phyloP scores from a whole-genome alignment of 2,329 filamentous ascomycete genomes.

The Cyclaneusma minus region DNA sequence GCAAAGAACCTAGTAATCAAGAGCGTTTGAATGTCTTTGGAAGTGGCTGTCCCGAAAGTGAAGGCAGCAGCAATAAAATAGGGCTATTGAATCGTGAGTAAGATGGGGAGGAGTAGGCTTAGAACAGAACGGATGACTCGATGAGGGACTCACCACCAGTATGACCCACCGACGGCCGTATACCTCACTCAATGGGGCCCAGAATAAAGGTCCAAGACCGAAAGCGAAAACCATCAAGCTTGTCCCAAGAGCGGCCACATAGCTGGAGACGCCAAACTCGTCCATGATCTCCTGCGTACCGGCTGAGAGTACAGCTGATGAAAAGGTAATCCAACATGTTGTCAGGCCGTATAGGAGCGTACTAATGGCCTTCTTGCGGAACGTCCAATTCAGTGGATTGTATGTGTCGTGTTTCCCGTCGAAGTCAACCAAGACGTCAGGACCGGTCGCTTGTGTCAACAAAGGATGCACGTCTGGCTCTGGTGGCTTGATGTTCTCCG shows the following conservation, averaged over 20 bases:
- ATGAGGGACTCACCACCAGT: no score
- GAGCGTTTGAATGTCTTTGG: slow-evolving; percentile 11
- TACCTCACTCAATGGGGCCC: slow-evolving; percentile 6
- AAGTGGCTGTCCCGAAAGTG: slow-evolving; percentile 20
- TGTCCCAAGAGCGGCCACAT: slow-evolving; percentile 23
- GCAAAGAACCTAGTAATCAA: slow-evolving; percentile 10
- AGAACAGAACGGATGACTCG: no score
- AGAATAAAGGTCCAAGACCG: slow-evolving; percentile 21
- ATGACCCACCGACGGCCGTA: slow-evolving; percentile 12
- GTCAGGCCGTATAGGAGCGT: slow-evolving; percentile 48
- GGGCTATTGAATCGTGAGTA: slow-evolving; percentile 27
- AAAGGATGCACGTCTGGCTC: no score
- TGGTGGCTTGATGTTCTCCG: no score
- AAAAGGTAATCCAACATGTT: no score
- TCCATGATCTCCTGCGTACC: slow-evolving; percentile 20
- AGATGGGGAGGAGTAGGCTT: no score
- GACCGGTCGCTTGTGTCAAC: no score
- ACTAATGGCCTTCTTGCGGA: slow-evolving; percentile 50
- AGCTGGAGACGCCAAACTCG: slow-evolving; percentile 22
- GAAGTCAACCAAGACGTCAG: slow-evolving; percentile 67
- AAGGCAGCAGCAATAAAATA: slow-evolving; percentile 21
- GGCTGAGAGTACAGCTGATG: no score
- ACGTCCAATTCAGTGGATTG: slow-evolving; percentile 55
- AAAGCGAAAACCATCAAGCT: slow-evolving; percentile 28
- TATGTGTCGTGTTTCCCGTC: slow-evolving; percentile 59